Evolutionary conservation across 768 basidiomycete genomes (phyloP).

Genomic region (Omphalotus guepiniiformis): DNA sequence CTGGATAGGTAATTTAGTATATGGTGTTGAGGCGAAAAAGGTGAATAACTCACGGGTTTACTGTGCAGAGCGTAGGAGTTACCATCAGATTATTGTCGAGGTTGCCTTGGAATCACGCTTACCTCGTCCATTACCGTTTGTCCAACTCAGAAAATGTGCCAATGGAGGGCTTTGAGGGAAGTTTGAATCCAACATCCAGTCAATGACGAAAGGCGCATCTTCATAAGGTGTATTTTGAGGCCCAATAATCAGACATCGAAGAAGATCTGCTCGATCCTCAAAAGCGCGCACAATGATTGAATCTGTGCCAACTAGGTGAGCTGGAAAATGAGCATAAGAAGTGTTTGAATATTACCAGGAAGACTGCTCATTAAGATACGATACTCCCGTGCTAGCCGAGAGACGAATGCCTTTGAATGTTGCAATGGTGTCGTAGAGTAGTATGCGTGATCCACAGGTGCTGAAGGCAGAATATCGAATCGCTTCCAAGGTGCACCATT

Average conservation of each 20-base stretch:
- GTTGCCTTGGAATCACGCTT: constrained; percentile 13
- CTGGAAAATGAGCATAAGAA: background rate
- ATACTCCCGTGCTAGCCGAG: constrained; percentile 81
- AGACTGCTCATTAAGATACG: constrained; percentile 71
- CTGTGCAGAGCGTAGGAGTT: constrained; percentile 26
- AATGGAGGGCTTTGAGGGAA: constrained; percentile 80
- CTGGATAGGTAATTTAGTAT: constrained; percentile 28
- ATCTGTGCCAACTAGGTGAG: constrained; percentile 37
- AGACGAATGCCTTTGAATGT: constrained; percentile 69
- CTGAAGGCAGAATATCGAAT: constrained; percentile 75
- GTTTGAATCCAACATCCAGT: constrained; percentile 85
- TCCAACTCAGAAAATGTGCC: constrained; percentile 92
- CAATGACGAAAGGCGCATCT: constrained; percentile 92
- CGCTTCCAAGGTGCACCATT: constrained; percentile 62
- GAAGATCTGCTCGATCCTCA: constrained; percentile 83
- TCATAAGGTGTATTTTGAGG: constrained; percentile 94
- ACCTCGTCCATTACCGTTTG: constrained; percentile 90
- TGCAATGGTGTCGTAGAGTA: constrained; percentile 54
- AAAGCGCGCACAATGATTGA: constrained; percentile 87
- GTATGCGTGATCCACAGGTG: constrained; percentile 83
- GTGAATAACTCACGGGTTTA: constrained; percentile 69
- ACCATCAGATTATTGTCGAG: background rate
- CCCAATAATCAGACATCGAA: constrained; percentile 87
- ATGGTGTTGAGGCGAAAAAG: background rate
- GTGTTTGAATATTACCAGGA: constrained; percentile 56